These are phyloP conservation scores for Salisapilia sapeloensis DNA, from an alignment of 352 stramenopile species.

Conservation along the genomic window DNA sequence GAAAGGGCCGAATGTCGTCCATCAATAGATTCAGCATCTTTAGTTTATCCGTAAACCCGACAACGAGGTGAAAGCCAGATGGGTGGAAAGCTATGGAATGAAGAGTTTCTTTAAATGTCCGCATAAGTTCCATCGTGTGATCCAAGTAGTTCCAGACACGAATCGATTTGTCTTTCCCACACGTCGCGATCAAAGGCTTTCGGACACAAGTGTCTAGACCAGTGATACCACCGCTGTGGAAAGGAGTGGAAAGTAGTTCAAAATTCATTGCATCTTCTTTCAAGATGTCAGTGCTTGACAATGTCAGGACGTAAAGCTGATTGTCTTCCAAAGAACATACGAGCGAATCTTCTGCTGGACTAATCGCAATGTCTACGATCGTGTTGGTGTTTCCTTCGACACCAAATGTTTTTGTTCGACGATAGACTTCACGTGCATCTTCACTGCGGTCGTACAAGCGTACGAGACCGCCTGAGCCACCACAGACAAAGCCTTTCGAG, in stretches of 20 bases:
- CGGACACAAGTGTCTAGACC: constrained; percentile 87
- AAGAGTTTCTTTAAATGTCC: constrained; percentile 84
- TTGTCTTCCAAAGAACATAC: constrained; percentile 79
- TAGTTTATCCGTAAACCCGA: constrained; percentile 89
- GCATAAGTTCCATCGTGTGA: constrained; percentile 82
- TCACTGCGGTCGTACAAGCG: constrained; percentile 77
- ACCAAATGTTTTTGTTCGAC: constrained; percentile 78
- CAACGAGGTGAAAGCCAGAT: constrained; percentile 72
- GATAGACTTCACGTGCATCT: constrained; percentile 80
- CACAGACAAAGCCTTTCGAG: constrained; percentile 81
- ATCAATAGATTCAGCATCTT: constrained; percentile 90
- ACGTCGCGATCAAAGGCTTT: constrained; percentile 85
- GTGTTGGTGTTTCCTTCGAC: constrained; percentile 70
- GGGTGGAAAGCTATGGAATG: constrained; percentile 84
- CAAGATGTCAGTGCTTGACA: constrained; percentile 84
- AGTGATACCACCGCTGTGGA: constrained; percentile 77
- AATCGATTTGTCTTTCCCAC: constrained; percentile 80
- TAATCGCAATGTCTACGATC: constrained; percentile 76
- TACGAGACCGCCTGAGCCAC: constrained; percentile 50
- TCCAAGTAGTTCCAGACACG: constrained; percentile 91
- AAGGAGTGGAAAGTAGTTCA: constrained; percentile 76
- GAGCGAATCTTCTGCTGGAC: constrained; percentile 78
- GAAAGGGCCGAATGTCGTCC: constrained; percentile 84
- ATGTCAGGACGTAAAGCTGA: constrained; percentile 81
- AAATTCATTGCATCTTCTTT: constrained; percentile 92